Percentiles rank a stretch among this genome's conserved stretches.
Evolutionary conservation across 1,284 basidiomycete genomes (phyloP).

Genomic region (Trichosporon sp.): DNA sequence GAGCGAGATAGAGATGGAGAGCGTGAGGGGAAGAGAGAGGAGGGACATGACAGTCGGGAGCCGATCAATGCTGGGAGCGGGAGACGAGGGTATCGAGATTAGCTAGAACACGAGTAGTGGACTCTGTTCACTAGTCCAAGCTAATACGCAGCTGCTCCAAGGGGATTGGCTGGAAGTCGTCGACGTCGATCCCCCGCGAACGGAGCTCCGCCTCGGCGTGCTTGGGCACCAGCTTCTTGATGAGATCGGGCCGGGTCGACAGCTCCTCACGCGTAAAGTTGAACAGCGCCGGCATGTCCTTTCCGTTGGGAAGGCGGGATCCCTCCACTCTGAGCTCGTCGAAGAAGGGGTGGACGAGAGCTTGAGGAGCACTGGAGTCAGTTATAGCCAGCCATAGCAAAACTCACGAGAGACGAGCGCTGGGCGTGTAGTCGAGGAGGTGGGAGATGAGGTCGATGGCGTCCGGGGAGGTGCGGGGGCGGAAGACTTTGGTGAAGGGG

Average conservation of each 20-base stretch:
- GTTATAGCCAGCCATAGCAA: not conserved
- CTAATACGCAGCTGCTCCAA: slow-evolving; percentile 84
- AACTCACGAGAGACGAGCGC: slow-evolving; percentile 66
- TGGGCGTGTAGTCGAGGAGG: slow-evolving; percentile 94
- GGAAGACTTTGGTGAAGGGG: slow-evolving; percentile 96
- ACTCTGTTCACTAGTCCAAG: slow-evolving; percentile 58
- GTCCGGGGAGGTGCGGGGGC: slow-evolving; percentile 90
- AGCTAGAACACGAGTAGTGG: not conserved
- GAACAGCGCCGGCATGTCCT: slow-evolving; percentile 89
- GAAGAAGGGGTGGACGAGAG: slow-evolving; percentile 94
- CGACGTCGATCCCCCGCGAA: slow-evolving; percentile 78
- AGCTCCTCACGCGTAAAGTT: slow-evolving; percentile 97
- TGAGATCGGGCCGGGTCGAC: slow-evolving; percentile 91
- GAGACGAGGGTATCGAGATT: slow-evolving; percentile 9
- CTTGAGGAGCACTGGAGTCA: slow-evolving; percentile 66
- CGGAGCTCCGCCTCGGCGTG: slow-evolving; percentile 84
- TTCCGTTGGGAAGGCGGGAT: slow-evolving; percentile 91
- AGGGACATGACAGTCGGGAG: slow-evolving; percentile 14
- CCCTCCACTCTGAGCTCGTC: slow-evolving; percentile 89
- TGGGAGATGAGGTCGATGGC: slow-evolving; percentile 94
- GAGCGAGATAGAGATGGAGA: slow-evolving; percentile 11
- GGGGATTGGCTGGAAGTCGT: slow-evolving; percentile 91
- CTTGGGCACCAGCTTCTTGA: slow-evolving; percentile 80
- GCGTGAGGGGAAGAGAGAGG: slow-evolving; percentile 15
- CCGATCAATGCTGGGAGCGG: slow-evolving; percentile 20